phyloP scores from a whole-genome alignment of 2,329 filamentous ascomycete genomes.

The Penicillium italicum region DNA sequence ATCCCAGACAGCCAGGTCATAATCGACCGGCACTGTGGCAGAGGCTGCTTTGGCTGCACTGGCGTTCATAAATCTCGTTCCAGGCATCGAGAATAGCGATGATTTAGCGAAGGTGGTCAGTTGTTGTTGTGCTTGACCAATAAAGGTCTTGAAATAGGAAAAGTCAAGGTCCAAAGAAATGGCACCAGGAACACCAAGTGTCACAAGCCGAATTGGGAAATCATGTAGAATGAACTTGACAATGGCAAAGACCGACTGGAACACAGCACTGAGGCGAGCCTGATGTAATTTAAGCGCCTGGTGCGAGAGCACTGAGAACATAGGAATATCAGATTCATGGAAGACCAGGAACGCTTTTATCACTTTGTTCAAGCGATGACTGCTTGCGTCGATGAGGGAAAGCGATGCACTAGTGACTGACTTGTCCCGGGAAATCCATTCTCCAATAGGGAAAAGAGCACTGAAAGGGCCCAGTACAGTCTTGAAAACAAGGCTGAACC shows the following conservation, averaged over 20 bases:
- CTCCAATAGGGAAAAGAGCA: conserved; percentile 32
- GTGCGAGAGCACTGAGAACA: conserved; percentile 74
- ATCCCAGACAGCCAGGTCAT: conserved; percentile 64
- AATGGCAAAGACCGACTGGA: conserved; percentile 40
- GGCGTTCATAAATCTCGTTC: conserved; percentile 28
- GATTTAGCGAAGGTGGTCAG: conserved; percentile 22
- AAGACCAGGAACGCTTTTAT: conserved; percentile 41
- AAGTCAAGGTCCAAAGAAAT: conserved; percentile 21
- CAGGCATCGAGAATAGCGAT: conserved; percentile 23
- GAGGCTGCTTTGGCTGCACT: conserved; percentile 19
- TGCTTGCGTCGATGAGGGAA: conserved; percentile 43
- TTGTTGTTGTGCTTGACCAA: conserved; percentile 20
- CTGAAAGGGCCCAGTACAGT: conserved; percentile 34
- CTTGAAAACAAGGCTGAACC: conserved; percentile 34
- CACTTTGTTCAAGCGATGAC: conserved; percentile 38
- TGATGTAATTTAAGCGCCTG: conserved; percentile 63
- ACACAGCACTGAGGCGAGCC: conserved; percentile 45
- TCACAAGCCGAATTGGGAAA: conserved; percentile 34
- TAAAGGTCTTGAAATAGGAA: conserved; percentile 15
- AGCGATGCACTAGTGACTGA: conserved; percentile 41
- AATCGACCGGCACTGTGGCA: conserved; percentile 45
- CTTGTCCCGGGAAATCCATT: conserved; percentile 36
- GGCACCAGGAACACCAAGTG: conserved; percentile 23
- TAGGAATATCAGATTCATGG: conserved; percentile 62
- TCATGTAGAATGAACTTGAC: conserved; percentile 45